Percentiles rank a stretch among this genome's conserved stretches.
These are phyloP conservation scores for Beta vulgaris DNA, from an alignment of 148 eudicot species.

Conservation along the genomic window DNA sequence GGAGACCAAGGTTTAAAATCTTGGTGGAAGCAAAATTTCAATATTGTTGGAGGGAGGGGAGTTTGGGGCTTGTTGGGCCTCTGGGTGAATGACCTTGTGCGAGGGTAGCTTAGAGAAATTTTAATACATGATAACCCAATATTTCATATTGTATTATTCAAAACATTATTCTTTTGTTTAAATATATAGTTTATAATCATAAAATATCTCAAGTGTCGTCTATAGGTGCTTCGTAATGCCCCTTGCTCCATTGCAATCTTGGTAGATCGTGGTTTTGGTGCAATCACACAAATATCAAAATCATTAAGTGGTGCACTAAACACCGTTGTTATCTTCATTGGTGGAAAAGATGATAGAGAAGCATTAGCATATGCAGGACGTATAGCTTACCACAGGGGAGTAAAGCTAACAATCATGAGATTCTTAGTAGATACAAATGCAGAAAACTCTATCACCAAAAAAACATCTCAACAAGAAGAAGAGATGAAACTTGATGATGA, in stretches of 20 bases:
- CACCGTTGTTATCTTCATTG: constrained; percentile 77
- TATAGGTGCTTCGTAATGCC: constrained; percentile 75
- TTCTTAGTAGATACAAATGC: constrained; percentile 59
- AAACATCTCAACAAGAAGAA: constrained; percentile 47
- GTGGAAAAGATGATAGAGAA: constrained; percentile 93
- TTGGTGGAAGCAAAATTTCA: too few relatives aligned
- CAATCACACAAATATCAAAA: constrained; percentile 38
- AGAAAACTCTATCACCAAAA: constrained; percentile 34
- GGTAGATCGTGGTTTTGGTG: constrained; percentile 85
- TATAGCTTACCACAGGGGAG: constrained; percentile 66
- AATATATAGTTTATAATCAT: too few relatives aligned
- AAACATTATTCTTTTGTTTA: too few relatives aligned
- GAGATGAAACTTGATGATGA: constrained; percentile 88
- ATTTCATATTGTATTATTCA: too few relatives aligned
- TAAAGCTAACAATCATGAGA: constrained; percentile 74
- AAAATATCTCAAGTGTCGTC: background rate
- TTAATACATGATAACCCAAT: too few relatives aligned
- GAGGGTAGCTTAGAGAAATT: too few relatives aligned
- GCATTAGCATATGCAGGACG: constrained; percentile 75
- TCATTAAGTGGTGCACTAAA: constrained; percentile 33
- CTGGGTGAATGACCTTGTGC: too few relatives aligned
- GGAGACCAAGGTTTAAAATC: too few relatives aligned
- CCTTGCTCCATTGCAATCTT: constrained; percentile 87
- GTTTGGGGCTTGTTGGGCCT: too few relatives aligned
- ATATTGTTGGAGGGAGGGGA: too few relatives aligned